Conservation (phyloP, 441 rosid genomes). For the Erysimum cheiri region DNA sequence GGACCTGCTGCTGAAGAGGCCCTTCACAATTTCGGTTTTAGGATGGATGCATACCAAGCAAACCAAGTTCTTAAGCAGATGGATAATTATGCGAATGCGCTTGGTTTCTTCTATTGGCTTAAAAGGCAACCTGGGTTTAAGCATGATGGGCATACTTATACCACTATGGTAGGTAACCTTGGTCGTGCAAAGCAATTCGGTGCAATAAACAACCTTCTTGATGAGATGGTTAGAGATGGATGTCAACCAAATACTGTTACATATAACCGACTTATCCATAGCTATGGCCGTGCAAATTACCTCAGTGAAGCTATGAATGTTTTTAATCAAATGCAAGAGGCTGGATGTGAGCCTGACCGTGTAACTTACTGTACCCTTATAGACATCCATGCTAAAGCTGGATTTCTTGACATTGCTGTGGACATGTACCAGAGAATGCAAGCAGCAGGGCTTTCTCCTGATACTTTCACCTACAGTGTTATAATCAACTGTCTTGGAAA, state of each 20-base stretch:
- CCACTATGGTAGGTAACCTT: constrained; percentile 94
- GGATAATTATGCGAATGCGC: constrained; percentile 77
- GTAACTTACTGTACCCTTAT: constrained; percentile 95
- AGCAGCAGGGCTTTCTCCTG: constrained; percentile 86
- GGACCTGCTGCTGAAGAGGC: constrained; percentile 79
- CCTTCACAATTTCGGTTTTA: constrained; percentile 56
- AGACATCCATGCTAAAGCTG: constrained; percentile 95
- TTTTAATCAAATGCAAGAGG: constrained; percentile 75
- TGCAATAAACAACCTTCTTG: constrained; percentile 70
- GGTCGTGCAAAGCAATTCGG: constrained; percentile 88
- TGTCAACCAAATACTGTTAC: constrained; percentile 93
- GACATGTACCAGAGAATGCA: constrained; percentile 86
- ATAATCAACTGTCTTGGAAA: constrained; percentile 97
- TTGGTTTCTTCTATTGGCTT: constrained; percentile 88
- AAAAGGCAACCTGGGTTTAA: constrained; percentile 72
- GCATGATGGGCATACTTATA: constrained; percentile 94
- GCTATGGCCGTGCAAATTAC: constrained; percentile 95
- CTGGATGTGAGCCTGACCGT: constrained; percentile 86
- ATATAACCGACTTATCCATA: constrained; percentile 85
- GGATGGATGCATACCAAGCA: constrained; percentile 86
- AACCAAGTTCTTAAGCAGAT: constrained; percentile 91
- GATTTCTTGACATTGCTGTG: constrained; percentile 90
- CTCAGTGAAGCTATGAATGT: constrained; percentile 75
- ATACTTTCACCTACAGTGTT: constrained; percentile 92
- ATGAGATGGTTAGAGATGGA: constrained; percentile 85